These are phyloP conservation scores for Colletotrichum gigasporum DNA, from an alignment of 2,329 filamentous ascomycete species.

Conservation along the genomic window DNA sequence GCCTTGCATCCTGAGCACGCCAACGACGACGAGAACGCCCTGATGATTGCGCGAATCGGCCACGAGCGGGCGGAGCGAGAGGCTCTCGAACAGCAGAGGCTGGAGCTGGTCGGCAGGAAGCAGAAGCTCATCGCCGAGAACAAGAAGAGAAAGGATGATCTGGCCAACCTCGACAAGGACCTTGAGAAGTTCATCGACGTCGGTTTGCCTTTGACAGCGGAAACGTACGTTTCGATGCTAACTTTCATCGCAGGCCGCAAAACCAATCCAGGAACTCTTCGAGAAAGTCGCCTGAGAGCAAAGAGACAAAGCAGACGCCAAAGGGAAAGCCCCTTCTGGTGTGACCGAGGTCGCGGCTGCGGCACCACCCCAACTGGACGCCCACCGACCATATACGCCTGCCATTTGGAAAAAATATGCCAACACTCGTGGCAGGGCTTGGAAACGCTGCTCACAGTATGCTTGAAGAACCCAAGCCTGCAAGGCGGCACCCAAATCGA, in stretches of 20 bases:
- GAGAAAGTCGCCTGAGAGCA: conserved; percentile 71
- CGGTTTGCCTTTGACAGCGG: conserved; percentile 45
- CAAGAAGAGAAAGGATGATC: conserved; percentile 91
- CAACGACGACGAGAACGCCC: conserved; percentile 77
- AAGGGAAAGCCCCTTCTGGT: too few species aligned
- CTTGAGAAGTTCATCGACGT: conserved; percentile 94
- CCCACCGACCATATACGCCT: too few species aligned
- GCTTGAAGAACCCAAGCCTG: too few species aligned
- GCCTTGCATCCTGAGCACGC: conserved; percentile 77
- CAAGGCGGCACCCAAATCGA: too few species aligned
- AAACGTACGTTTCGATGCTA: conserved; percentile 29
- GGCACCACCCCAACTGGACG: too few species aligned
- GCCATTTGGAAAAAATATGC: too few species aligned
- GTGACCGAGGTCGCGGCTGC: too few species aligned
- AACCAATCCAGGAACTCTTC: conserved; percentile 87
- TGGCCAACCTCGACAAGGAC: conserved; percentile 90
- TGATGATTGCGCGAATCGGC: conserved; percentile 91
- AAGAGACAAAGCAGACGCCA: neutral
- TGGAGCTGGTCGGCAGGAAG: conserved; percentile 75
- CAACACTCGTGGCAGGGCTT: too few species aligned
- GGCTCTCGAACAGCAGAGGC: conserved; percentile 83
- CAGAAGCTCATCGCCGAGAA: conserved; percentile 75
- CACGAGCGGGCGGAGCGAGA: conserved; percentile 89
- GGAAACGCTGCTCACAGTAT: too few species aligned
- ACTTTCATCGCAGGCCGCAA: conserved; percentile 70